These are phyloP conservation scores for Paulownia fortunei DNA, from an alignment of 257 asterid species.

Conservation along the genomic window DNA sequence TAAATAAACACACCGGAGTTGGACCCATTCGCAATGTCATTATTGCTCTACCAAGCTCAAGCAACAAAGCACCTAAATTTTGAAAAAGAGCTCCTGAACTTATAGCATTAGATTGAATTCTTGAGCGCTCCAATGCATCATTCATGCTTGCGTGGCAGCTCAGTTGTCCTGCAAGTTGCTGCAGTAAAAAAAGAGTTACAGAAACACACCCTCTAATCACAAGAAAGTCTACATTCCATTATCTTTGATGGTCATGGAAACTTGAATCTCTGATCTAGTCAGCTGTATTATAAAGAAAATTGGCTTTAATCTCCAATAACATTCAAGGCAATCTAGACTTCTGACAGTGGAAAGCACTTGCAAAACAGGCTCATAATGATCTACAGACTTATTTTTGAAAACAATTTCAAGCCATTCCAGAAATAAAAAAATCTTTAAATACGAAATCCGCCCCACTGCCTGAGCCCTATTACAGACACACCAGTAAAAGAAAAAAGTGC, in stretches of 20 bases:
- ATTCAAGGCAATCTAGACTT: background rate
- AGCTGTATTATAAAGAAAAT: background rate
- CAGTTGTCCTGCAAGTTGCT: conserved; percentile 66
- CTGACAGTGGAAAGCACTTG: background rate
- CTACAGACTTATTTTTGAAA: background rate
- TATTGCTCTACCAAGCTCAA: conserved; percentile 78
- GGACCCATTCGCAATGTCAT: conserved; percentile 77
- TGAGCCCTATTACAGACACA: background rate
- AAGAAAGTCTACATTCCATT: background rate
- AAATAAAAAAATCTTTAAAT: too few relatives aligned
- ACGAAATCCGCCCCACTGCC: background rate
- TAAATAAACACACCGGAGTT: conserved; percentile 52
- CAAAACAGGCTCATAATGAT: background rate
- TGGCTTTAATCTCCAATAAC: background rate
- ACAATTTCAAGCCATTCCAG: background rate
- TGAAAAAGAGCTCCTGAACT: conserved; percentile 66
- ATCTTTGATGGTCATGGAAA: background rate
- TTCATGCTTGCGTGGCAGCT: conserved; percentile 48
- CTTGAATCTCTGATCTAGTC: background rate
- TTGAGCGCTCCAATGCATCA: conserved; percentile 56
- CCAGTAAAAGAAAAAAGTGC: too few relatives aligned
- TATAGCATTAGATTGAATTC: conserved; percentile 62
- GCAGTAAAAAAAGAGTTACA: conserved; percentile 32
- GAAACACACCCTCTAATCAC: background rate
- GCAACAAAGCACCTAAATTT: conserved; percentile 65